Conservation (phyloP, 2,329 filamentous ascomycete genomes). For the Talaromyces albobiverticillius region DNA sequence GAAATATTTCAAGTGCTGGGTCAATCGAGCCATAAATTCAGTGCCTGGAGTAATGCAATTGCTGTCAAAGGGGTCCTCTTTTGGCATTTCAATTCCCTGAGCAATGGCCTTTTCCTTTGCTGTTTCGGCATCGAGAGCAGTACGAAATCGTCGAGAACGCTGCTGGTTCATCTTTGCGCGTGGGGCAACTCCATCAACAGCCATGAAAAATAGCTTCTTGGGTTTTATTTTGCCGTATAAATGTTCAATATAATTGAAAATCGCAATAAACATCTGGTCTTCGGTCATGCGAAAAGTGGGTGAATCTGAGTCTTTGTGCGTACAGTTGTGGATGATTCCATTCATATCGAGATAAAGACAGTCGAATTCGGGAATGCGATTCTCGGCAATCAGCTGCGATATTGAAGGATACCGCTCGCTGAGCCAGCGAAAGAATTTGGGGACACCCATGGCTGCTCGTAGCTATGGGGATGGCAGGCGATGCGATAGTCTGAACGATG, state of each 20-base stretch:
- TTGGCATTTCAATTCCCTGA: conserved; percentile 88
- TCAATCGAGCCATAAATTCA: conserved; percentile 96
- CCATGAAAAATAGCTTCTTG: conserved; percentile 99
- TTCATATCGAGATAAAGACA: conserved; percentile 91
- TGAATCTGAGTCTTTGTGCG: conserved; percentile 92
- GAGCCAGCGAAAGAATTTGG: conserved; percentile 98
- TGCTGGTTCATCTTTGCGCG: conserved; percentile 99
- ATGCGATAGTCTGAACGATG: conserved; percentile 17
- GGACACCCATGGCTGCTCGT: conserved; percentile 60
- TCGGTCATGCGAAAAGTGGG: conserved; percentile 90
- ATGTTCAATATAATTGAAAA: conserved; percentile 99
- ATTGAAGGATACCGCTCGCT: conserved; percentile 98
- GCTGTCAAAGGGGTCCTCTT: conserved; percentile 95
- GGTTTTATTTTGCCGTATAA: conserved; percentile 98
- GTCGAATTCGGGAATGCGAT: conserved; percentile 98
- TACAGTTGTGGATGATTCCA: conserved; percentile 99
- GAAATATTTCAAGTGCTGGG: conserved; percentile 93
- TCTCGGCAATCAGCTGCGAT: conserved; percentile 97
- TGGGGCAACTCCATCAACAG: conserved; percentile 94
- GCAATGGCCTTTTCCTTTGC: conserved; percentile 88
- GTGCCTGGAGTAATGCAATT: conserved; percentile 98
- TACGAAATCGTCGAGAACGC: conserved; percentile 89
- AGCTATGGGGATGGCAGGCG: conserved; percentile 18
- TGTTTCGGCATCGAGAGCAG: conserved; percentile 83
- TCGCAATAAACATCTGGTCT: conserved; percentile 99